phyloP scores from a whole-genome alignment of 768 basidiomycete species.

The Paxillus ammoniavirescens region DNA sequence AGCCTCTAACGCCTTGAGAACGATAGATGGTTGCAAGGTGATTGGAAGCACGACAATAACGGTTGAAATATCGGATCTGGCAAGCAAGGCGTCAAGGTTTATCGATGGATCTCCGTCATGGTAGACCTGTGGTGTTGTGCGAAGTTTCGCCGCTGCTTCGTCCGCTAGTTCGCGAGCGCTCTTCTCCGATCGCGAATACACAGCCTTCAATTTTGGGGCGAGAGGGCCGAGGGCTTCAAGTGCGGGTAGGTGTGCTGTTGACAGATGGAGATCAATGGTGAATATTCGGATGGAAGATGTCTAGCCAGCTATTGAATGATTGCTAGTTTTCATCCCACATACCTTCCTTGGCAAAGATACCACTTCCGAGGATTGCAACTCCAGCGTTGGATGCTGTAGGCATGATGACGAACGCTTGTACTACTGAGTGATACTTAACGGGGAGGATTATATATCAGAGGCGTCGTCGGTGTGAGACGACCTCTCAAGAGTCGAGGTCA shows the following conservation, averaged over 20 bases:
- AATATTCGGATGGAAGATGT: constrained; percentile 17
- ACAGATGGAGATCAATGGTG: constrained; percentile 20
- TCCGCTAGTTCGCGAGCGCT: constrained; percentile 54
- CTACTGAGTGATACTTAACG: neutral
- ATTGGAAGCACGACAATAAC: constrained; percentile 82
- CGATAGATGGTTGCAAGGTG: constrained; percentile 63
- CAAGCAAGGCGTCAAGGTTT: constrained; percentile 62
- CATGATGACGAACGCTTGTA: constrained; percentile 29
- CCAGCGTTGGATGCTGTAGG: constrained; percentile 40
- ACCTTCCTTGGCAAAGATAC: constrained; percentile 79
- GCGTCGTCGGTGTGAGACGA: no score
- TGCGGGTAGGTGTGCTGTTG: constrained; percentile 76
- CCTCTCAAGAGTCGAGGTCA: no score
- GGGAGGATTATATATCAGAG: no score
- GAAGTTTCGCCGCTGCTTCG: constrained; percentile 41
- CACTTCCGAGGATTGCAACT: constrained; percentile 78
- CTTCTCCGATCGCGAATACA: constrained; percentile 77
- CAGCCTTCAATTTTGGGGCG: constrained; percentile 54
- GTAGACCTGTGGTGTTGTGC: constrained; percentile 48
- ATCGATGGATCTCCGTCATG: constrained; percentile 46
- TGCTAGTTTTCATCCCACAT: constrained; percentile 17
- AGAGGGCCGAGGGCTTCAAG: constrained; percentile 51
- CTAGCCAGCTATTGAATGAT: neutral
- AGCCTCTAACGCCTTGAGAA: constrained; percentile 61
- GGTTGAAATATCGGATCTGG: constrained; percentile 63